A percentile compares a stretch with the other conserved stretches of the same genome.
phyloP scores from a whole-genome alignment of 176 grass and related monocot genomes.

The Triticum turgidum region DNA sequence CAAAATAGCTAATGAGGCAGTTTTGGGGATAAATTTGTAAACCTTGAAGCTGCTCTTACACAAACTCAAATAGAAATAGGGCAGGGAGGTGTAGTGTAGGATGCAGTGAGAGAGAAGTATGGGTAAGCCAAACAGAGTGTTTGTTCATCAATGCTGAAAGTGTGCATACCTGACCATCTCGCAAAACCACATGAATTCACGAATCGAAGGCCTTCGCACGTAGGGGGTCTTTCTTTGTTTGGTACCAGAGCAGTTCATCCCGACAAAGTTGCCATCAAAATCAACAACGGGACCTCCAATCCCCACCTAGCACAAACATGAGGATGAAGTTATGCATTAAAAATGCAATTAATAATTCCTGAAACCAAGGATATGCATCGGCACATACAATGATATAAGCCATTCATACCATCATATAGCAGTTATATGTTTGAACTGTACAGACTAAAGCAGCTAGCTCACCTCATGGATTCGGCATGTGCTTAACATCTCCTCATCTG shows the following conservation, averaged over 20 bases:
- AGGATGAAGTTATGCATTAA: neutral
- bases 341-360: neutral
- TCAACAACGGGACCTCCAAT: neutral
- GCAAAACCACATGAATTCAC: neutral
- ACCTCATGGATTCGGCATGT: neutral
- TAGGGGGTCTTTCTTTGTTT: neutral
- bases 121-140: neutral
- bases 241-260: neutral
- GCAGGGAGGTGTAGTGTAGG: neutral
- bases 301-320: neutral
- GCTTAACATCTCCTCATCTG: neutral
- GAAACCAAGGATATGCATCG: neutral
- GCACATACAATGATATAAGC: neutral
- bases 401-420: neutral
- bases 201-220: neutral
- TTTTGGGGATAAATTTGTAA: neutral
- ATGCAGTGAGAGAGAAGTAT: neutral
- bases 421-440: neutral
- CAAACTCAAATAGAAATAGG: neutral
- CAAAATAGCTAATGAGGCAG: neutral
- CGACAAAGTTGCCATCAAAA: neutral
- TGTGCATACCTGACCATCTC: neutral
- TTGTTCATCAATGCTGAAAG: neutral
- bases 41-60: neutral
- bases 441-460: conserved; percentile 1